phyloP scores from a whole-genome alignment of 768 basidiomycete genomes.

The Lentinula sp. region DNA sequence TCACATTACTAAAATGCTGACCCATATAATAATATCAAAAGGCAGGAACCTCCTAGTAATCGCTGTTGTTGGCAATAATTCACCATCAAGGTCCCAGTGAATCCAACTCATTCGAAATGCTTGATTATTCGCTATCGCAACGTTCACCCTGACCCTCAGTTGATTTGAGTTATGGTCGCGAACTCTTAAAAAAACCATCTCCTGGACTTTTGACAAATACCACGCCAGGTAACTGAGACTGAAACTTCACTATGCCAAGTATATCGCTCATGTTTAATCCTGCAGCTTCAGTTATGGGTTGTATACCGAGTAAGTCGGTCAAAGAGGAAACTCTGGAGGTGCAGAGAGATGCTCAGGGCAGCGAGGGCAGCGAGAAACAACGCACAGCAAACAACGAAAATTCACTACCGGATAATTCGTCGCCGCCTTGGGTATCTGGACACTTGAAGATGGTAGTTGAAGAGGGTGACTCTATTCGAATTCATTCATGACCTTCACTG shows the following conservation, averaged over 20 bases:
- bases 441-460: conserved; percentile 18
- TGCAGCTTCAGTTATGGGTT: conserved; percentile 27
- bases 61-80: too few species aligned
- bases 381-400: neutral
- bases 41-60: too few species aligned
- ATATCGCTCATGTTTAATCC: neutral
- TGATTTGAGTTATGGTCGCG: too few species aligned
- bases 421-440: conserved; percentile 21
- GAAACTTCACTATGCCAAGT: neutral
- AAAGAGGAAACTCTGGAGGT: neutral
- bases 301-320: conserved; percentile 32
- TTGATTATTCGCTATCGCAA: too few species aligned
- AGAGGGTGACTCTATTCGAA: conserved; percentile 17
- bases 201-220: neutral
- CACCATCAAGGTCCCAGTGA: too few species aligned
- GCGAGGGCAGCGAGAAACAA: neutral
- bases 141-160: too few species aligned
- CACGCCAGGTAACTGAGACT: neutral
- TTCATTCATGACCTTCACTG: neutral
- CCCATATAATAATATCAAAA: too few species aligned
- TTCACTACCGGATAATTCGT: neutral
- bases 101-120: too few species aligned
- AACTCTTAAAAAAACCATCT: neutral
- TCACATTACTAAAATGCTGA: too few species aligned
- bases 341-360: neutral